Evolutionary conservation across 108 stramenopile genomes (phyloP).

Genomic region (Nitzschia sp.): DNA sequence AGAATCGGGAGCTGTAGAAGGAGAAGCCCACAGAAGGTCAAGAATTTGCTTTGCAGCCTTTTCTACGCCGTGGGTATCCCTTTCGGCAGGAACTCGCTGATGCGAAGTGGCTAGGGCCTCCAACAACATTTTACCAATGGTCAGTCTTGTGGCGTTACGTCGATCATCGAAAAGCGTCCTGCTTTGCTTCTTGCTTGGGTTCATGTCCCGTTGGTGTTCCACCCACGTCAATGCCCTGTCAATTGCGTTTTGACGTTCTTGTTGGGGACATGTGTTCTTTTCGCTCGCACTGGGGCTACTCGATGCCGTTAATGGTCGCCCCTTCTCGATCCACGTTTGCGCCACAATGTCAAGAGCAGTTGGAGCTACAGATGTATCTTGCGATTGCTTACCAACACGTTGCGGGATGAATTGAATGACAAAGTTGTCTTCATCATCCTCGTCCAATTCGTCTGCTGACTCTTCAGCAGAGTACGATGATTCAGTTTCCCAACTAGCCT

Average conservation of each 20-base stretch:
- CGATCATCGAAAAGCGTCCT: conserved; percentile 18
- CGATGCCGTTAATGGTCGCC: not conserved
- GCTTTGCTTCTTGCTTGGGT: not conserved
- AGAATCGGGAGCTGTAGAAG: conserved; percentile 42
- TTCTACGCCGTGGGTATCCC: conserved; percentile 26
- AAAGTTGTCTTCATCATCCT: conserved; percentile 35
- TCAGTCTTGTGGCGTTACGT: conserved; percentile 1
- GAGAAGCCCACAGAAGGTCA: conserved; percentile 35
- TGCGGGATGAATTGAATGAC: conserved; percentile 34
- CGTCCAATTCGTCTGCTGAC: conserved; percentile 13
- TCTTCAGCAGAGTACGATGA: not conserved
- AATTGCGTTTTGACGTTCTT: conserved; percentile 21
- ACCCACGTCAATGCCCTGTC: conserved; percentile 22
- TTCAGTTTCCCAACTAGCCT: not conserved
- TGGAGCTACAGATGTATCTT: conserved; percentile 2
- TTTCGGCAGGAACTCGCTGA: conserved; percentile 14
- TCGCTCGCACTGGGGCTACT: not conserved
- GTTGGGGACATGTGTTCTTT: not conserved
- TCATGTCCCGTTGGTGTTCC: conserved; percentile 3
- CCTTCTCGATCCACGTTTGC: conserved; percentile 28
- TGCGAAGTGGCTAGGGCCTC: conserved; percentile 35
- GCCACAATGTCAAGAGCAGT: conserved; percentile 33
- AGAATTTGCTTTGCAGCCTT: conserved; percentile 36
- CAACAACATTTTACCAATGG: conserved; percentile 39
- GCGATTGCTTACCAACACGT: not conserved